Percentiles rank a stretch among this genome's conserved stretches.
phyloP scores from a whole-genome alignment of 345 rosid genomes.

The Moringa oleifera region DNA sequence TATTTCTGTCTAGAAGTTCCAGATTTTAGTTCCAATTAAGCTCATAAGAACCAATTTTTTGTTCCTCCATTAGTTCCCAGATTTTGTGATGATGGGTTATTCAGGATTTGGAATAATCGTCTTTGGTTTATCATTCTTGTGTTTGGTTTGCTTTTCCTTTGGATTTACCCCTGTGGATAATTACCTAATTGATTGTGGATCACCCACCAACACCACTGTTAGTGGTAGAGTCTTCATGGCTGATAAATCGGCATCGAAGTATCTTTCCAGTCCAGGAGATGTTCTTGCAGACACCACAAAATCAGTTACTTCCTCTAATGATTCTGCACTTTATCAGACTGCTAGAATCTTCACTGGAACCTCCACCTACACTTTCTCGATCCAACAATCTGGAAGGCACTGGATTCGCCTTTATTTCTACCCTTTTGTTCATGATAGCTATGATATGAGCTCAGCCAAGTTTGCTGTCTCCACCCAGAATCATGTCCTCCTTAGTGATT shows the following conservation, averaged over 20 bases:
- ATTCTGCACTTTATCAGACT: conserved; percentile 59
- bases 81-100: conserved; percentile 35
- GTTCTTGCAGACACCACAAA: conserved; percentile 37
- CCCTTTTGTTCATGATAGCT: conserved; percentile 49
- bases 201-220: conserved; percentile 44
- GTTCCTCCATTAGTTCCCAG: conserved; percentile 7
- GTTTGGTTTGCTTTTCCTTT: conserved; percentile 33
- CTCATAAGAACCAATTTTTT: neutral
- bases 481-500: conserved; percentile 49
- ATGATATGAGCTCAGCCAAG: conserved; percentile 48
- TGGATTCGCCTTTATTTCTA: conserved; percentile 86
- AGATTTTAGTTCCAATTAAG: neutral
- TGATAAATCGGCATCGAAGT: conserved; percentile 49
- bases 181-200: conserved; percentile 83
- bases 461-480: conserved; percentile 55
- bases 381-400: conserved; percentile 54
- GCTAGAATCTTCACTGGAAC: conserved; percentile 59
- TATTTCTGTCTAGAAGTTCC: neutral
- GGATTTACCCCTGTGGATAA: conserved; percentile 65
- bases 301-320: conserved; percentile 29
- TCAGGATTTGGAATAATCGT: conserved; percentile 26
- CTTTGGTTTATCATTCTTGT: conserved; percentile 36
- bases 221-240: conserved; percentile 55
- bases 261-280: conserved; percentile 38
- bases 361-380: conserved; percentile 59